Conservation (phyloP, 2,329 filamentous ascomycete genomes). For the Helotiales sp. region DNA sequence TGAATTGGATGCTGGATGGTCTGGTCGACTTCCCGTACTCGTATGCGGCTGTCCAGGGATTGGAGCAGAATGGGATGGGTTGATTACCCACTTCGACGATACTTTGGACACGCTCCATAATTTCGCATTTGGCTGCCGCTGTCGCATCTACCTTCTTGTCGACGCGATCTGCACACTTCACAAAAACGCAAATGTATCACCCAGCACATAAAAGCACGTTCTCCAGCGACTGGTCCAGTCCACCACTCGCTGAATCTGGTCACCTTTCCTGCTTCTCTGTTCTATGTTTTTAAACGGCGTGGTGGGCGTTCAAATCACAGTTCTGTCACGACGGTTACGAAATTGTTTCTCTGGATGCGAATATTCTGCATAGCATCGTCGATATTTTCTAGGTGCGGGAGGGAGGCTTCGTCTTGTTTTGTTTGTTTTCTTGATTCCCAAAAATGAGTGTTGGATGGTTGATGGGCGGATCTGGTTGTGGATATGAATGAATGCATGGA, state of each 20-base stretch:
- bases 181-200: neutral
- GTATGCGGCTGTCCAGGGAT: conserved; percentile 58
- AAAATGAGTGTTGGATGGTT: neutral
- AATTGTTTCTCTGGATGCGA: neutral
- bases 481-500: neutral
- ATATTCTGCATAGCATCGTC: neutral
- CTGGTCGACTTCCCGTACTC: conserved; percentile 79
- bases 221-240: neutral
- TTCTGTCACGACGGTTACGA: neutral
- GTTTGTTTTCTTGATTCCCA: neutral
- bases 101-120: neutral
- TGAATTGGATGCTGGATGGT: conserved; percentile 93
- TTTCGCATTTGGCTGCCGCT: neutral
- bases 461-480: neutral
- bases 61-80: conserved; percentile 45
- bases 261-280: neutral
- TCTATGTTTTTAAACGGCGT: neutral
- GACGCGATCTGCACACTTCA: neutral
- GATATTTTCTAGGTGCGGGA: neutral
- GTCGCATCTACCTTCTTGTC: neutral
- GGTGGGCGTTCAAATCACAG: neutral
- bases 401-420: neutral
- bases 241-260: neutral
- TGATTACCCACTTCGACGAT: neutral
- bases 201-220: neutral